Base-by-base conservation (phyloP, 2,329 filamentous ascomycete genomes). In the Scytalidium sp. region DNA sequence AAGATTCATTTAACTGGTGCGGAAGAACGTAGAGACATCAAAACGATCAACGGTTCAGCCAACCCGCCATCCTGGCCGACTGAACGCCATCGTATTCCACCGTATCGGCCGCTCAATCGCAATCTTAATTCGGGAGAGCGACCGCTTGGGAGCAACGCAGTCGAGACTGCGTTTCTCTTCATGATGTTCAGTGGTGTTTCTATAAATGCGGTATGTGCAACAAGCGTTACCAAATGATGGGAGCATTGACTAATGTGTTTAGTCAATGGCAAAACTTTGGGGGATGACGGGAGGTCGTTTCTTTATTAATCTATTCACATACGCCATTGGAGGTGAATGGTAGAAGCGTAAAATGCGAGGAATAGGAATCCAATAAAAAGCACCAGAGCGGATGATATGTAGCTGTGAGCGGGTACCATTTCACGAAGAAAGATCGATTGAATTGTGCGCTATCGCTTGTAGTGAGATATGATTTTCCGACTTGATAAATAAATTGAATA, bases 251-350 rank as follows among this genome's bases (percentile, higher is more conserved):
- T 25, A 43, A 39, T 32, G 46, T 11, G 17, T 36, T 17, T 47
- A 74, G 68, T 64, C 70, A 46, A 60, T 64, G 7, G 68, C 71
- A 3, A 67, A 74, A 40, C 49, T 75, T 1, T 83, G 79, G 79
- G 63, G 72, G n/a, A 63, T 62, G 4, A 80, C 78, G 0, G 67
- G 71, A 2, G 78, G 78, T 0, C 74, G 62, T 51, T 51, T 79
- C 9, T 76, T 76, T 58, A 67, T 75, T 51, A 62, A 64, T n/a
- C 63, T 74, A 19, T 78, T 80, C 45, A 69, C 69, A 25, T 80
- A 79, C 56, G 70, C 73, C 25, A 64, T 83, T 50, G 79, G 80
- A 10, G 79, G 79, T 11, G 79, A 83, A 60, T 77, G 56, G 53
- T 60, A 50, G 49, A 9, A 22, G 22, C 15, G 15, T 21, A 32